These are phyloP conservation scores for Nannochloris sp. DNA, from an alignment of 139 green algal genomes.

Conservation along the genomic window DNA sequence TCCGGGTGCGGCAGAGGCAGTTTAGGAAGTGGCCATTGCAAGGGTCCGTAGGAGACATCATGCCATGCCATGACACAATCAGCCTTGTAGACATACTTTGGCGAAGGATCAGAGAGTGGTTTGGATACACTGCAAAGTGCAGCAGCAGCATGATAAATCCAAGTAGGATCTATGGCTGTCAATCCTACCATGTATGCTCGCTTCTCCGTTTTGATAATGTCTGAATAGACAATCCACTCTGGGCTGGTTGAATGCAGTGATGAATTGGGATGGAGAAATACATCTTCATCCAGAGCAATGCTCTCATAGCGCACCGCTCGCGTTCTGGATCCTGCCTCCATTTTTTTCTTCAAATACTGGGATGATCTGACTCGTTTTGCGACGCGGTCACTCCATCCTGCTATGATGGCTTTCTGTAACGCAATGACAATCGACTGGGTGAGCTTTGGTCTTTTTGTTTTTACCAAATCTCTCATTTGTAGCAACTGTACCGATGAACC, in stretches of 20 bases:
- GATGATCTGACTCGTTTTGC: constrained; percentile 29
- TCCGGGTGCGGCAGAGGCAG: constrained; percentile 31
- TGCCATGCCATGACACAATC: constrained; percentile 69
- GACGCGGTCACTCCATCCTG: constrained; percentile 85
- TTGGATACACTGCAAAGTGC: constrained; percentile 45
- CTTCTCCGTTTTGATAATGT: constrained; percentile 69
- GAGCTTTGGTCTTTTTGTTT: constrained; percentile 8
- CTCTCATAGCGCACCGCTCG: constrained; percentile 54
- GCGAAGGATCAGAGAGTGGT: constrained; percentile 44
- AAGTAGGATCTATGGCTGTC: constrained; percentile 50
- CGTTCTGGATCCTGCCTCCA: background rate
- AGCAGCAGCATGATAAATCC: constrained; percentile 41
- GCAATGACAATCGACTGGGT: constrained; percentile 21
- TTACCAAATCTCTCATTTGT: background rate
- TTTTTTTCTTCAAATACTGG: constrained; percentile 33
- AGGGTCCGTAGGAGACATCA: constrained; percentile 58
- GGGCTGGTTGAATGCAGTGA: constrained; percentile 46
- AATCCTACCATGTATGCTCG: constrained; percentile 76
- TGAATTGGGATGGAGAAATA: constrained; percentile 86
- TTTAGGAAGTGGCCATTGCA: constrained; percentile 73
- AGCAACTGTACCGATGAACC: background rate
- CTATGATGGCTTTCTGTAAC: constrained; percentile 57
- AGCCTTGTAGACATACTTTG: constrained; percentile 34
- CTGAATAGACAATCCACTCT: constrained; percentile 69
- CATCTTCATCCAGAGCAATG: constrained; percentile 32